These are phyloP conservation scores for Rhododendron williamsianum DNA, from an alignment of 148 eudicot genomes.

Conservation along the genomic window DNA sequence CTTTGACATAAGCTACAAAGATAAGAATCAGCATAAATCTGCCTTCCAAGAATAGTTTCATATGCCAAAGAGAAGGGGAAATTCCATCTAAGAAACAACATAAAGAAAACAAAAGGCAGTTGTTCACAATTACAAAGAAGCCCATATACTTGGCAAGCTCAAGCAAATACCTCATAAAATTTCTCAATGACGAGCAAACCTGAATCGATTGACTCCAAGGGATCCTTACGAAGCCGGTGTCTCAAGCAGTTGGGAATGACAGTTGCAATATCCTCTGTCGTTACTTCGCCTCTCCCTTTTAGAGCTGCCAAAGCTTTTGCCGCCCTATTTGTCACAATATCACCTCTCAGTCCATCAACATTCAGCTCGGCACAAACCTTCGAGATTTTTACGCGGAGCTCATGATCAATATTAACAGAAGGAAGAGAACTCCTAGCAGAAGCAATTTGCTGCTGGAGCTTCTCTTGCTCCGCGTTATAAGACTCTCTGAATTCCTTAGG, in stretches of 20 bases:
- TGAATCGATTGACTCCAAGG: conserved; percentile 89
- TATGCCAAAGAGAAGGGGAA: background rate
- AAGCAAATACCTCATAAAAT: conserved; percentile 79
- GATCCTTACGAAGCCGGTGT: conserved; percentile 93
- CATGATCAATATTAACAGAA: conserved; percentile 69
- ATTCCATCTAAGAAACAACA: background rate
- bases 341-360: conserved; percentile 96
- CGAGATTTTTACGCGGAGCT: conserved; percentile 81
- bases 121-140: conserved; percentile 13
- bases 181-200: conserved; percentile 91
- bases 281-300: conserved; percentile 73
- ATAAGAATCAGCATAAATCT: background rate
- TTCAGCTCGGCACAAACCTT: conserved; percentile 87
- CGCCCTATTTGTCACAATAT: conserved; percentile 85
- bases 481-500: conserved; percentile 74
- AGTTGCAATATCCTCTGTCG: conserved; percentile 84
- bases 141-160: conserved; percentile 17
- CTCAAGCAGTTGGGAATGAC: conserved; percentile 92
- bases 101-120: background rate
- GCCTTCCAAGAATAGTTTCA: conserved; percentile 1
- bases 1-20: background rate
- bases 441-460: conserved; percentile 62
- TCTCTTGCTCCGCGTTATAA: conserved; percentile 68
- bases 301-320: conserved; percentile 93
- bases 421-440: conserved; percentile 59